phyloP scores from a whole-genome alignment of 345 rosid genomes.

The Citrus australasica region DNA sequence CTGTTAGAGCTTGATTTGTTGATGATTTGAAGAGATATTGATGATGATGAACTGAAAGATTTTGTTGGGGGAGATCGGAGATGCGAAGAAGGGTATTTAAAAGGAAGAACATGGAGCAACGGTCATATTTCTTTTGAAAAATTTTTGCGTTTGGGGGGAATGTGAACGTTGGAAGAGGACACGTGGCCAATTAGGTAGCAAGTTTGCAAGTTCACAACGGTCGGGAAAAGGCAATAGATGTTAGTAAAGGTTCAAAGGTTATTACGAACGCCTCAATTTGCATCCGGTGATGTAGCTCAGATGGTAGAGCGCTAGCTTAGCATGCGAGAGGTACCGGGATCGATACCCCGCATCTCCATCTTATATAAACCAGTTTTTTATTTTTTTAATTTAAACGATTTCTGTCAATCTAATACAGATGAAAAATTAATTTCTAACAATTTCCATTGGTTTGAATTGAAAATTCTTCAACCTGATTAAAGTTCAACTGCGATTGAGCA shows the following conservation, averaged over 20 bases:
- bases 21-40: not conserved
- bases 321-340: constrained; percentile 46
- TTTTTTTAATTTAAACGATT: no score
- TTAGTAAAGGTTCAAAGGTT: accelerated
- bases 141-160: not conserved
- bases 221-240: no score
- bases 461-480: not conserved
- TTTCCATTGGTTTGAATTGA: not conserved
- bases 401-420: not conserved
- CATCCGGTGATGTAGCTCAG: constrained; percentile 32
- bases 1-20: no score
- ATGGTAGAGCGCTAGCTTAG: constrained; percentile 59
- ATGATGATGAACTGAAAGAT: not conserved
- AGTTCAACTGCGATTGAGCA: no score
- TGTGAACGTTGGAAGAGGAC: not conserved
- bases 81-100: not conserved
- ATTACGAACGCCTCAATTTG: accelerated
- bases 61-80: not conserved
- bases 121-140: not conserved
- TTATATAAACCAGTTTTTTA: accelerated
- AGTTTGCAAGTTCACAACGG: no score
- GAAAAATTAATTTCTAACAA: not conserved
- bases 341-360: constrained; percentile 23
- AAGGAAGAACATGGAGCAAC: not conserved
- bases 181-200: not conserved